A percentile compares a stretch with the other conserved stretches of the same genome.
phyloP scores from a whole-genome alignment of 2,329 filamentous ascomycete genomes.

The Phyllosticta citriasiana region DNA sequence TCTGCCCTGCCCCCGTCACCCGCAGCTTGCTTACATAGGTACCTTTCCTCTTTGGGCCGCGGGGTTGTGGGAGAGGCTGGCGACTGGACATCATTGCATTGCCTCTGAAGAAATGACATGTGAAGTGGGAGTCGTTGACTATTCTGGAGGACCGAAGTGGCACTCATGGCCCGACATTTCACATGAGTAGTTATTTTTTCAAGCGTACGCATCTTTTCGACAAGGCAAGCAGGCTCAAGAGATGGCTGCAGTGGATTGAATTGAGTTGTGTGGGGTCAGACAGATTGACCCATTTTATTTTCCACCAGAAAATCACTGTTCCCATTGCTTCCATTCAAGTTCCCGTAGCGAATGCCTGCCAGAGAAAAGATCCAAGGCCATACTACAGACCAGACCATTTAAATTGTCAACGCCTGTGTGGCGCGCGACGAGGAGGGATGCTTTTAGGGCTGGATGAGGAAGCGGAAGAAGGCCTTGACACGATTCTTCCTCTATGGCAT shows the following conservation, averaged over 20 bases:
- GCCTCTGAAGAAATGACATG: not conserved
- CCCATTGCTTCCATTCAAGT: no score
- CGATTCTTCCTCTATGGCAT: not conserved
- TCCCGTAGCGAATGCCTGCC: no score
- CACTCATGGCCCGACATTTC: not conserved
- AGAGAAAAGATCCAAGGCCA: no score
- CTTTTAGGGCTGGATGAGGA: not conserved
- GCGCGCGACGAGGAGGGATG: not conserved
- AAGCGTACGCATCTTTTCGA: no score
- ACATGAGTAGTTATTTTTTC: not conserved
- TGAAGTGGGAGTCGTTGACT: not conserved
- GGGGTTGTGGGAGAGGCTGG: not conserved
- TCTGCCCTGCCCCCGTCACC: not conserved
- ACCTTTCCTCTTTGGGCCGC: not conserved
- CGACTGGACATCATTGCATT: not conserved
- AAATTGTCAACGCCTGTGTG: no score
- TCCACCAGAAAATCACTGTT: no score
- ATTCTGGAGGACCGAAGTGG: not conserved
- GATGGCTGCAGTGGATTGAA: no score
- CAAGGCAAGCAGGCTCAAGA: no score
- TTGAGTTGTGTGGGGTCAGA: no score
- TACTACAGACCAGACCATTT: no score
- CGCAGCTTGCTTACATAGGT: not conserved
- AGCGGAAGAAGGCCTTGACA: not conserved
- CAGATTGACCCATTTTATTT: no score